Base-by-base conservation (phyloP, 164 flowering plant species). In the Berberis thunbergii region DNA sequence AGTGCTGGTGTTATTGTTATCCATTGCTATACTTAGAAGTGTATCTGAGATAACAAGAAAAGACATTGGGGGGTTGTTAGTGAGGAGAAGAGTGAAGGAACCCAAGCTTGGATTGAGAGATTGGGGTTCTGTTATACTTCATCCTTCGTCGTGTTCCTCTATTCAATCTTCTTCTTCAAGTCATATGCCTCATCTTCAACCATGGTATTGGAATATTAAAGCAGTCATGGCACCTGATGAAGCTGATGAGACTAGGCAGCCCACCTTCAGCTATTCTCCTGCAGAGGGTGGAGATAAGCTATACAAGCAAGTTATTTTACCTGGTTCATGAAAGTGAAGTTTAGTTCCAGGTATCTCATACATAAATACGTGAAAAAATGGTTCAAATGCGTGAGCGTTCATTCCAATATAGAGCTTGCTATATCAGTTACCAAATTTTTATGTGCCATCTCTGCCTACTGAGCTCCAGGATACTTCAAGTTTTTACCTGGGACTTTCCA, bases 61-160 rank as follows among this genome's bases (percentile, higher is more conserved):
- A 76, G 97, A 91, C 54, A 58, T 85, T 1, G 99, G 96, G 26
- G 74, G 74, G 11, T 73, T 94, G 68, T 66, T 91, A 69, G 73
- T 86, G 2, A 71, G 99, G 67, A 76, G 86, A 46, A 82, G 99
- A 73, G 55, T 85, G 64, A 86, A 75, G 62, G 95, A 91, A 76
- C 75, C 82, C 11, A 80, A 74, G 69, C 49, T 66, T 2, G 99
- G 99, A 6, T 73, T 62, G 1, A 76, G 91, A 71, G 96, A 94
- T 54, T 94, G 96, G 99, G 96, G 99, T 0, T 94, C 97, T 4
- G 91, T 89, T 2, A 56, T 80, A 0, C 74, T 86, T n/a, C 83
- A 86, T 67, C 84, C 89, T 4, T 68, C 79, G 7, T 3, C 40
- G 4, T 3, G 26, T 38, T 70, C 64, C 1, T 58, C 49, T 41